phyloP scores from a whole-genome alignment of 2,329 filamentous ascomycete genomes.

The Anisogramma anomala region DNA sequence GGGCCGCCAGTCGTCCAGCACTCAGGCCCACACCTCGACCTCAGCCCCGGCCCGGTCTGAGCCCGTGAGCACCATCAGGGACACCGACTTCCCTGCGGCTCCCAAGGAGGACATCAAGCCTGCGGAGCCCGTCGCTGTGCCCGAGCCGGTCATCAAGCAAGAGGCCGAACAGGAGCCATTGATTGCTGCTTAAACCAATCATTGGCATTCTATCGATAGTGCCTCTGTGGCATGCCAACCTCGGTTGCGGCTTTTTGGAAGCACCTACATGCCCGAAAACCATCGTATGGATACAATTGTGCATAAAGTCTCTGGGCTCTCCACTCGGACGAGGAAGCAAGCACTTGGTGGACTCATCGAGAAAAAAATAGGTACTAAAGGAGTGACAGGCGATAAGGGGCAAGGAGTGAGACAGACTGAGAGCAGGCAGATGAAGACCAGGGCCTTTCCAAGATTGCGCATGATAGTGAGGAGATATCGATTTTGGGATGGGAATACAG shows the following conservation, averaged over 20 bases:
- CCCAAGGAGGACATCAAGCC: constrained; percentile 27
- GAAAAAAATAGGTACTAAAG: no score
- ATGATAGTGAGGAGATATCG: not conserved
- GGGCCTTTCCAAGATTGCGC: not conserved
- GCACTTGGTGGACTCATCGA: no score
- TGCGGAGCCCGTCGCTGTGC: constrained; percentile 18
- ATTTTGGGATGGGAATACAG: not conserved
- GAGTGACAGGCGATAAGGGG: not conserved
- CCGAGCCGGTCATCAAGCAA: constrained; percentile 21
- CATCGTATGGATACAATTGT: not conserved
- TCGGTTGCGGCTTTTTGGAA: not conserved
- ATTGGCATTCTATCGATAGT: not conserved
- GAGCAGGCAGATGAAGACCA: not conserved
- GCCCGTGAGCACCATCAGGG: constrained; percentile 24
- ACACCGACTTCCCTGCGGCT: constrained; percentile 38
- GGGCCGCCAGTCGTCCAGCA: constrained; percentile 24
- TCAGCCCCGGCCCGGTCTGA: constrained; percentile 15
- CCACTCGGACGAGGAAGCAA: not conserved
- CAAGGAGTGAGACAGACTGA: not conserved
- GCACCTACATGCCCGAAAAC: not conserved
- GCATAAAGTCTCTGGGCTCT: not conserved
- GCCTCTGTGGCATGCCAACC: not conserved
- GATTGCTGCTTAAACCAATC: constrained; percentile 21
- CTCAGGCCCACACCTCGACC: constrained; percentile 30
- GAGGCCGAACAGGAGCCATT: constrained; percentile 25